Percentiles rank a stretch among this genome's conserved stretches.
phyloP scores from a whole-genome alignment of 2,329 filamentous ascomycete genomes.

The Rhytidhysteron rufulum region DNA sequence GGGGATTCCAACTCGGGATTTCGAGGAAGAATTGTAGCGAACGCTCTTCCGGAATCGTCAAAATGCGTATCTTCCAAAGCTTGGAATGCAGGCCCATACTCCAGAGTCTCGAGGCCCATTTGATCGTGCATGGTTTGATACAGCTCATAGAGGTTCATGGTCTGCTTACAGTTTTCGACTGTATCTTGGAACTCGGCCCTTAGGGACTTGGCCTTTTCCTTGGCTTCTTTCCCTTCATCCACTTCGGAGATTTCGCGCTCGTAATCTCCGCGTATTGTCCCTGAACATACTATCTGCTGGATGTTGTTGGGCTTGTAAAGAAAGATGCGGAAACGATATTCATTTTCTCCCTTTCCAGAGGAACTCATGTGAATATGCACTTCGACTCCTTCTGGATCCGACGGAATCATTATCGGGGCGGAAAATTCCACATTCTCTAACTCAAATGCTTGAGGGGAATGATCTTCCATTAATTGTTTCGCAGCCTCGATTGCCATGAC shows the following conservation, averaged over 20 bases:
- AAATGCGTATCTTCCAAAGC: constrained; percentile 9
- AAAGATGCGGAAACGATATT: constrained; percentile 3
- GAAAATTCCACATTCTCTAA: constrained; percentile 6
- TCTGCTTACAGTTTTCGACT: not conserved
- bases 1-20: not conserved
- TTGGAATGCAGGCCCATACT: constrained; percentile 14
- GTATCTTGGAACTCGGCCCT: constrained; percentile 1
- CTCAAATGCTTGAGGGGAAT: constrained; percentile 7
- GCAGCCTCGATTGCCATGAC: constrained; percentile 31
- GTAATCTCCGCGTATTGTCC: constrained; percentile 4
- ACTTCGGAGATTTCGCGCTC: not conserved
- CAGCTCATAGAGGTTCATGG: constrained; percentile 2
- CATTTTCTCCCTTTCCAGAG: not conserved
- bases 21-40: constrained; percentile 1
- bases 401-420: constrained; percentile 8
- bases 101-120: constrained; percentile 7
- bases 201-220: not conserved
- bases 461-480: constrained; percentile 9
- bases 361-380: constrained; percentile 1
- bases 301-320: not conserved
- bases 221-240: constrained; percentile 2
- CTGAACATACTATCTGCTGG: constrained; percentile 1
- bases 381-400: constrained; percentile 2
- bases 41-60: not conserved
- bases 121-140: constrained; percentile 6